Conservation (phyloP, 139 green algal genomes). For the Marvania coccoides region DNA sequence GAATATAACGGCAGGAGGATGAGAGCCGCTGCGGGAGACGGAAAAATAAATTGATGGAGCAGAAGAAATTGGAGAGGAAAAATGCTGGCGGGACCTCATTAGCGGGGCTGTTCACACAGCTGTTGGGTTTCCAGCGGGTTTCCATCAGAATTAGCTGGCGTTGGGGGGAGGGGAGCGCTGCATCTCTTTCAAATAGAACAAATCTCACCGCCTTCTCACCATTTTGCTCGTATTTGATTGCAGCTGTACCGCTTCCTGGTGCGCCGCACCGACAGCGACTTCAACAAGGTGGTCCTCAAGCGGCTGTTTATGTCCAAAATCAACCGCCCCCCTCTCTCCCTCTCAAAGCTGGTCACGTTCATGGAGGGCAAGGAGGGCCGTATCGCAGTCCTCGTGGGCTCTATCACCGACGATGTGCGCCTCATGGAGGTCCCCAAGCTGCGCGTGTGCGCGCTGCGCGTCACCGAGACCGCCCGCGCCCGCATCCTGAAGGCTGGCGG, state of each 20-base stretch:
- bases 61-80: too few relatives aligned
- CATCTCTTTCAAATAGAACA: neutral
- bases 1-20: too few relatives aligned
- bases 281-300: conserved; percentile 98
- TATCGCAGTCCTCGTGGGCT: conserved; percentile 90
- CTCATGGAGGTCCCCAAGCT: conserved; percentile 91
- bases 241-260: conserved; percentile 98
- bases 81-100: too few relatives aligned
- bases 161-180: too few relatives aligned
- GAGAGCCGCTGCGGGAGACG: too few relatives aligned
- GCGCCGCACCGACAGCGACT: conserved; percentile 85
- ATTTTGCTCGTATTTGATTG: conserved; percentile 2
- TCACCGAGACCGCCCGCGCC: conserved; percentile 95
- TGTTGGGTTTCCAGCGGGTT: too few relatives aligned
- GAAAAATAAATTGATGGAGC: too few relatives aligned
- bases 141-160: too few relatives aligned
- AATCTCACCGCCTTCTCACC: neutral
- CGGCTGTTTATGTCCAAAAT: conserved; percentile 91
- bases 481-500: conserved; percentile 94
- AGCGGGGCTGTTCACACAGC: too few relatives aligned
- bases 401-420: conserved; percentile 91
- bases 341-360: conserved; percentile 89
- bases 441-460: conserved; percentile 79
- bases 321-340: conserved; percentile 90
- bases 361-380: conserved; percentile 90